These are phyloP conservation scores for Boletus vinaceobasis DNA, from an alignment of 768 basidiomycete species.

Conservation along the genomic window DNA sequence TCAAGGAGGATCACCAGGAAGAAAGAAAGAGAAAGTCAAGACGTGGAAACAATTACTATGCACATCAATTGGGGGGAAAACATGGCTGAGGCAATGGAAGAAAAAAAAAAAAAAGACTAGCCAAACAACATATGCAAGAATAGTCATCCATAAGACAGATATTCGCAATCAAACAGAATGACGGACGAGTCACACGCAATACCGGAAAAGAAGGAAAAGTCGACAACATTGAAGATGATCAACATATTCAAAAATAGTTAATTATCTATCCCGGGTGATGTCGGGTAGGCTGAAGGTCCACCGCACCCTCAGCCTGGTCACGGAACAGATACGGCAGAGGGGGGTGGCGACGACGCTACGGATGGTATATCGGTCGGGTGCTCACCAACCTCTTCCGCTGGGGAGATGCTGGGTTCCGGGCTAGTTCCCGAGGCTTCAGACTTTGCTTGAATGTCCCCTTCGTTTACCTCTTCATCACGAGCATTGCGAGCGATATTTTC, in stretches of 20 bases:
- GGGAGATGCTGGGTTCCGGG: constrained; percentile 20
- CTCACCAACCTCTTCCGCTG: constrained; percentile 23
- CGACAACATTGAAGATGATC: constrained; percentile 31
- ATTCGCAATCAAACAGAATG: constrained; percentile 7
- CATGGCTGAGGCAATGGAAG: neutral
- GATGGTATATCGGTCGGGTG: constrained; percentile 24
- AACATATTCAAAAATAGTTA: constrained; percentile 33
- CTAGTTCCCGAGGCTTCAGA: constrained; percentile 13
- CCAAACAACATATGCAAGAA: constrained; percentile 22
- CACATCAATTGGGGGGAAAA: constrained; percentile 14
- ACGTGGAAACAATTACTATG: constrained; percentile 17
- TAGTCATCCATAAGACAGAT: constrained; percentile 15
- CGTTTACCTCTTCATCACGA: constrained; percentile 6
- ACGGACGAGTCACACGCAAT: constrained; percentile 15
- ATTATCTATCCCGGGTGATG: constrained; percentile 24
- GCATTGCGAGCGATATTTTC: constrained; percentile 10
- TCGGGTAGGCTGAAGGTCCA: constrained; percentile 4
- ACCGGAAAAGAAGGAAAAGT: neutral
- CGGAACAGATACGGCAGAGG: constrained; percentile 28
- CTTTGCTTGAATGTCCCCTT: constrained; percentile 11
- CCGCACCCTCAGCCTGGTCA: constrained; percentile 11
- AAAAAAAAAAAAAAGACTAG: neutral
- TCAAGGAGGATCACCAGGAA: constrained; percentile 7
- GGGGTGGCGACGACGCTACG: constrained; percentile 28
- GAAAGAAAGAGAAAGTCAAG: neutral